Conservation (phyloP, 805 yeast genomes). For the Wickerhamiella bombiphila region DNA sequence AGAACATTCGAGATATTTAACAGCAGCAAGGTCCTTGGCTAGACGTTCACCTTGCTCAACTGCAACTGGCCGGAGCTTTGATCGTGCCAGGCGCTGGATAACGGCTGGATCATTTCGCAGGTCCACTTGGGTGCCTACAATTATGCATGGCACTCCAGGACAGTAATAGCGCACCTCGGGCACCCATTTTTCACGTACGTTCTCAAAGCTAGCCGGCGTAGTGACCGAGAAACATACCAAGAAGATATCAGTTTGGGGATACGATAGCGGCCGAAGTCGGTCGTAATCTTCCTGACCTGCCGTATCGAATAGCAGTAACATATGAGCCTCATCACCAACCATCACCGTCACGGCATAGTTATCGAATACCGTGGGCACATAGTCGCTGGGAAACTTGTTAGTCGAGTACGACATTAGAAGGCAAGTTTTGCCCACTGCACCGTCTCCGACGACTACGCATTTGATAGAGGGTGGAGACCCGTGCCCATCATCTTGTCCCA, state of each 20-base stretch:
- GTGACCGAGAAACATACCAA: conserved; percentile 92
- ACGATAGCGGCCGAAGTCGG: conserved; percentile 87
- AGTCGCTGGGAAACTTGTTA: conserved; percentile 93
- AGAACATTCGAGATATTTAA: conserved; percentile 93
- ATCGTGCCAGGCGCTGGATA: conserved; percentile 78
- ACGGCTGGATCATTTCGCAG: conserved; percentile 86
- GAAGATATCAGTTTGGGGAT: conserved; percentile 95
- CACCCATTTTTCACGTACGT: conserved; percentile 96
- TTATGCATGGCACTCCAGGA: conserved; percentile 94
- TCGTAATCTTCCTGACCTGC: conserved; percentile 99
- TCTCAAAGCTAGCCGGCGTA: conserved; percentile 93
- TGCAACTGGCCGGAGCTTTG: conserved; percentile 73
- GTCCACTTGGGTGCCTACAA: conserved; percentile 95
- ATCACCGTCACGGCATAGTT: conserved; percentile 35
- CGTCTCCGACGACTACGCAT: conserved; percentile 98
- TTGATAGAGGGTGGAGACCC: conserved; percentile 31
- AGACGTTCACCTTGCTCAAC: conserved; percentile 81
- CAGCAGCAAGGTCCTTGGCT: conserved; percentile 89
- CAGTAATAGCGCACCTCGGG: conserved; percentile 97
- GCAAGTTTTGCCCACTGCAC: conserved; percentile 98
- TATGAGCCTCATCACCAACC: conserved; percentile 96
- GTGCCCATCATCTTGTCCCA: conserved; percentile 1
- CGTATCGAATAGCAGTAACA: conserved; percentile 93
- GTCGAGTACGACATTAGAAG: conserved; percentile 90
- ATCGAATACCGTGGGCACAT: conserved; percentile 97